Evolutionary conservation across 106 monocot genomes (phyloP).

Genomic region (Dendrobium officinale): DNA sequence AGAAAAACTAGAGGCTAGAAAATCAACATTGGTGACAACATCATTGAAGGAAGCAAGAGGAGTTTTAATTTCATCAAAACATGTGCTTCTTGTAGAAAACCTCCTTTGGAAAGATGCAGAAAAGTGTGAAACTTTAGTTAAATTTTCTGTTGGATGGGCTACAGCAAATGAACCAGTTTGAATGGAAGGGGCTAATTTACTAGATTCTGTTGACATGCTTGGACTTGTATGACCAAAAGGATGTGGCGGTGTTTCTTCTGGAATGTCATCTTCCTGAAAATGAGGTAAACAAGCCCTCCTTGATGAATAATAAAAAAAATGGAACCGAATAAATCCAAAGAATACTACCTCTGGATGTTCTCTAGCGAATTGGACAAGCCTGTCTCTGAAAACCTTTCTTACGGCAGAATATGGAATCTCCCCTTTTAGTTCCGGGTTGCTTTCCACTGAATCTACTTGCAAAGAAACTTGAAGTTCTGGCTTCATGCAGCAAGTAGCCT

Average conservation of each 20-base stretch:
- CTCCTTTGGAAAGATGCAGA: conserved; percentile 39
- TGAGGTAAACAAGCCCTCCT: background rate
- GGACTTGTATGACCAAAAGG: conserved; percentile 32
- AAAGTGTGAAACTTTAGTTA: conserved; percentile 39
- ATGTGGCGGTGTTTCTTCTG: conserved; percentile 46
- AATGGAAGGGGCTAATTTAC: background rate
- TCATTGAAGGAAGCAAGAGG: conserved; percentile 14
- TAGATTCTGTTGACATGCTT: background rate
- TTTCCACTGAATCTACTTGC: conserved; percentile 23
- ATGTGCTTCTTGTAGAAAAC: conserved; percentile 27
- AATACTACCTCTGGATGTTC: conserved; percentile 42
- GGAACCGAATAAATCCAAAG: background rate
- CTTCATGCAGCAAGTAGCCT: conserved; percentile 54
- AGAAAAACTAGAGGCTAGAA: conserved; percentile 2
- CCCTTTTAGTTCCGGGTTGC: conserved; percentile 14
- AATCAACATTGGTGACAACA: conserved; percentile 9
- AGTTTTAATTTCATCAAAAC: conserved; percentile 17
- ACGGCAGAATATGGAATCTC: conserved; percentile 32
- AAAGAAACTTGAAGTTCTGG: conserved; percentile 51
- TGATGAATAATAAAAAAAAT: background rate
- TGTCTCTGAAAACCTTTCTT: conserved; percentile 43
- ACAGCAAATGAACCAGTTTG: background rate
- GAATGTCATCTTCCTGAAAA: conserved; percentile 61
- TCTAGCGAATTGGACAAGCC: conserved; percentile 37
- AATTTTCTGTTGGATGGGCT: conserved; percentile 6